A percentile compares a stretch with the other conserved stretches of the same genome.
Evolutionary conservation across 2,329 filamentous ascomycete species (phyloP).

Genomic region (Hymenoscyphus scutula): DNA sequence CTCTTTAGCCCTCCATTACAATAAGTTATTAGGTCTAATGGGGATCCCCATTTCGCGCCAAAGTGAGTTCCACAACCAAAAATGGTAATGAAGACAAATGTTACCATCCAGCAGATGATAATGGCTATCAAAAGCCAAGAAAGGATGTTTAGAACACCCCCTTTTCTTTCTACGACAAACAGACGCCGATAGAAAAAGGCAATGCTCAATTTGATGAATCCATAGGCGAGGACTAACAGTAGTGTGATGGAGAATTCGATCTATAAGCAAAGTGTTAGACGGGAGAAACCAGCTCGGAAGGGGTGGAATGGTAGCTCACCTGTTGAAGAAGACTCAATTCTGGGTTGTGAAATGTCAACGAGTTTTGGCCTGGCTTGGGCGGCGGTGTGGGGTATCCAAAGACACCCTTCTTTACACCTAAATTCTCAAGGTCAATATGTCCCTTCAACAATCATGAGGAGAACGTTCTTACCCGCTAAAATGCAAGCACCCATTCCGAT

Average conservation of each 20-base stretch:
- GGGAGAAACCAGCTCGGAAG: no score
- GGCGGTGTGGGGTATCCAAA: slow-evolving; percentile 8
- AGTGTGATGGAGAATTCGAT: slow-evolving; percentile 8
- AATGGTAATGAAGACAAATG: slow-evolving; percentile 12
- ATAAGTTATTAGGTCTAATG: not conserved
- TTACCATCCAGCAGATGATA: slow-evolving; percentile 7
- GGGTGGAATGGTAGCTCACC: not conserved
- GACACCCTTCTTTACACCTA: slow-evolving; percentile 2
- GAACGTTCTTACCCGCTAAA: slow-evolving; percentile 1
- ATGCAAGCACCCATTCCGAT: slow-evolving; percentile 7
- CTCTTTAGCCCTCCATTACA: not conserved
- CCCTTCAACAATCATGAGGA: not conserved
- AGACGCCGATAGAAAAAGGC: slow-evolving; percentile 12
- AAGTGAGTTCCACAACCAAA: slow-evolving; percentile 14
- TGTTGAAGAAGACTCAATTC: slow-evolving; percentile 3
- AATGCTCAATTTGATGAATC: slow-evolving; percentile 17
- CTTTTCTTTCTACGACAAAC: not conserved
- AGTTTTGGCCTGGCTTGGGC: not conserved
- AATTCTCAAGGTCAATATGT: not conserved
- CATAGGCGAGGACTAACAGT: slow-evolving; percentile 11
- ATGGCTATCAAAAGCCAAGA: slow-evolving; percentile 12
- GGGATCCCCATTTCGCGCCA: slow-evolving; percentile 1
- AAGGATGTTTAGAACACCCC: slow-evolving; percentile 5
- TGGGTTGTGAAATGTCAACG: not conserved
- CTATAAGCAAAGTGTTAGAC: not conserved